These are phyloP conservation scores for Aureobasidium leucospermi DNA, from an alignment of 2,329 filamentous ascomycete genomes.

Conservation along the genomic window DNA sequence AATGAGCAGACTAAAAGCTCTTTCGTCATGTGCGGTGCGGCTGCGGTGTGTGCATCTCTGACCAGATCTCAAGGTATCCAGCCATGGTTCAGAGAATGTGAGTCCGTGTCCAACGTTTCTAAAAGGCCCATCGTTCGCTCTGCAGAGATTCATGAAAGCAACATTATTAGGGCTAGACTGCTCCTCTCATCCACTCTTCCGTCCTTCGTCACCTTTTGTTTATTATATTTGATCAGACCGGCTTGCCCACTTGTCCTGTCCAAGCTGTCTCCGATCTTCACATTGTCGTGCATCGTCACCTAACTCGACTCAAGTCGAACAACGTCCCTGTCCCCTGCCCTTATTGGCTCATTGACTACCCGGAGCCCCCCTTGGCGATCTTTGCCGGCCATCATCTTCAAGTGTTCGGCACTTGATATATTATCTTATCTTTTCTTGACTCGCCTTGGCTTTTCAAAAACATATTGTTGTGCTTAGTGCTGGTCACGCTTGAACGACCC, in stretches of 20 bases:
- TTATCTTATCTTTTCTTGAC: not conserved
- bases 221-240: not conserved
- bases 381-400: conserved; percentile 1
- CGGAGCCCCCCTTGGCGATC: conserved; percentile 9
- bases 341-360: conserved; percentile 4
- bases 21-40: conserved; percentile 14
- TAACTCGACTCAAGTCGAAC: conserved; percentile 10
- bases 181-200: not conserved
- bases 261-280: conserved; percentile 2
- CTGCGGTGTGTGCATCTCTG: conserved; percentile 11
- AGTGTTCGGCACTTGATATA: conserved; percentile 5
- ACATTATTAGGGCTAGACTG: not conserved
- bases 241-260: not conserved
- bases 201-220: not conserved
- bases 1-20: conserved; percentile 10
- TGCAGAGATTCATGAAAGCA: conserved; percentile 8
- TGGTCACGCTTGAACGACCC: not conserved
- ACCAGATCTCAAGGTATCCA: conserved; percentile 11
- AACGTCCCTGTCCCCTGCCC: not conserved
- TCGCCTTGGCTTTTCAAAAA: not conserved
- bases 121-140: conserved; percentile 12
- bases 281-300: conserved; percentile 5
- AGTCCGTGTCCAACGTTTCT: conserved; percentile 13
- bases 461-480: not conserved
- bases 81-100: conserved; percentile 8